Evolutionary conservation across 305 asterid genomes (phyloP).

Genomic region (Solanum chacoense): DNA sequence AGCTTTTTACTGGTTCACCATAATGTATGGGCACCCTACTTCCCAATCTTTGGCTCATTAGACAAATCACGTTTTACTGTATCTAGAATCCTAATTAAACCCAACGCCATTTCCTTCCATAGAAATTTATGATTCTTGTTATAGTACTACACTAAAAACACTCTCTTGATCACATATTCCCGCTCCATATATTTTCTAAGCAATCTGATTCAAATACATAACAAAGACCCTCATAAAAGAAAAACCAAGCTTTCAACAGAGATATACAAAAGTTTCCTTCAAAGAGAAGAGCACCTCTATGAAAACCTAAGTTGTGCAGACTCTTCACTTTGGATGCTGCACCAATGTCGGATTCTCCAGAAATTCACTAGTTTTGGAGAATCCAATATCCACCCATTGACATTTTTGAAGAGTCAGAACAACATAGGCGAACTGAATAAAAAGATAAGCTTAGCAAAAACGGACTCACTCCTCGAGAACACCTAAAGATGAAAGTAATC

Average conservation of each 20-base stretch:
- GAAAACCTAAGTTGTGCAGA: background rate
- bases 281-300: background rate
- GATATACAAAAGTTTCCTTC: background rate
- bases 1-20: background rate
- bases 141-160: background rate
- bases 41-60: background rate
- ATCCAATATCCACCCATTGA: background rate
- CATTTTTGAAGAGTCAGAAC: background rate
- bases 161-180: background rate
- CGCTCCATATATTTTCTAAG: background rate
- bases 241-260: background rate
- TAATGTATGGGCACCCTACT: background rate
- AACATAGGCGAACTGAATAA: background rate
- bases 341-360: background rate
- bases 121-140: background rate
- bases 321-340: background rate
- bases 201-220: background rate
- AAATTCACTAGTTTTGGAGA: background rate
- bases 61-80: background rate
- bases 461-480: background rate
- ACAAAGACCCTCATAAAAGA: background rate
- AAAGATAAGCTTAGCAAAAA: background rate
- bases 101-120: background rate
- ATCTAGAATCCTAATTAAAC: background rate
- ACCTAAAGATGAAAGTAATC: background rate